A percentile compares a stretch with the other conserved stretches of the same genome.
These are phyloP conservation scores for Podospora didyma DNA, from an alignment of 495 filamentous ascomycete genomes.

Conservation along the genomic window DNA sequence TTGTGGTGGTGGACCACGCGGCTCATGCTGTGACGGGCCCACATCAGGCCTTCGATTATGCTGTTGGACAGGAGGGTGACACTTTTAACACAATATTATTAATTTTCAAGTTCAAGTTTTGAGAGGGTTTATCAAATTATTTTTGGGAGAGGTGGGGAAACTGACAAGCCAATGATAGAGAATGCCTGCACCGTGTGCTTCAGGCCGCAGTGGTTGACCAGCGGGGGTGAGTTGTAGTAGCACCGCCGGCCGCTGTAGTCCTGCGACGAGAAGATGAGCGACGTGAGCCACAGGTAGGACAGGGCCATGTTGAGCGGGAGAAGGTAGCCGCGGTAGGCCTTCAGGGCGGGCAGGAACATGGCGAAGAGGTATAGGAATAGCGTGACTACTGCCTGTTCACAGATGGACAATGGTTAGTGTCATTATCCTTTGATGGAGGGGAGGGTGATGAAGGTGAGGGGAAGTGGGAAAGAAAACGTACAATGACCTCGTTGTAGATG, in stretches of 20 bases:
- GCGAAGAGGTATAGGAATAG: conserved; percentile 23
- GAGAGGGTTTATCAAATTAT: not conserved
- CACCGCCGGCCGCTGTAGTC: conserved; percentile 21
- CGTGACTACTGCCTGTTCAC: conserved; percentile 16
- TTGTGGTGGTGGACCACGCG: not conserved
- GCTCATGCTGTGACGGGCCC: conserved; percentile 8
- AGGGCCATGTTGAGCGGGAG: conserved; percentile 29
- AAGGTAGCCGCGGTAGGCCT: conserved; percentile 26
- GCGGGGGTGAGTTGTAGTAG: conserved; percentile 7
- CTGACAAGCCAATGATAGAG: conserved; percentile 27
- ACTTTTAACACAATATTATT: not conserved
- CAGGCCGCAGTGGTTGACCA: conserved; percentile 11
- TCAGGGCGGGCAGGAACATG: conserved; percentile 20
- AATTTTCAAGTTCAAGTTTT: not conserved
- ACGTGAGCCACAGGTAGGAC: conserved; percentile 28
- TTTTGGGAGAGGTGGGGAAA: not conserved
- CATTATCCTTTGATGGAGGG: too few relatives aligned
- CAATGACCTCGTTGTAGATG: conserved; percentile 24
- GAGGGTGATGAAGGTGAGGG: too few relatives aligned
- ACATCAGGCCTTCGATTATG: conserved; percentile 25
- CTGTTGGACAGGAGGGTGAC: conserved; percentile 19
- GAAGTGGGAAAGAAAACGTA: conserved; percentile 10
- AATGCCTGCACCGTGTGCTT: conserved; percentile 27
- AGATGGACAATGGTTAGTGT: too few relatives aligned
- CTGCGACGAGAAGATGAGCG: conserved; percentile 25